These are phyloP conservation scores for Blyttiomyces sp. DNA, from an alignment of 371 early-diverging fungal species.

Conservation along the genomic window DNA sequence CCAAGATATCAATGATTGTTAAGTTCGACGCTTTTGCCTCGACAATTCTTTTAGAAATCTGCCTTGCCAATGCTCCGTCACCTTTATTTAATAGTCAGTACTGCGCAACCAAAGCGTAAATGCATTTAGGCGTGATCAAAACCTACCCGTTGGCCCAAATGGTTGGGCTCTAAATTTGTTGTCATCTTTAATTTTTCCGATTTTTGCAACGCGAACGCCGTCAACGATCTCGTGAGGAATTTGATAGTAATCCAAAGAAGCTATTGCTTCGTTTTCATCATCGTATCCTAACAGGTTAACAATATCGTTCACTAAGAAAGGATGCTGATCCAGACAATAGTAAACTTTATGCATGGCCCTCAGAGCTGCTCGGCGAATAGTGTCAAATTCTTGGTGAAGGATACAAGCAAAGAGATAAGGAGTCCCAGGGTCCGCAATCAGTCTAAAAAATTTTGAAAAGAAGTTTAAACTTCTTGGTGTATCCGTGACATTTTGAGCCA, in stretches of 20 bases:
- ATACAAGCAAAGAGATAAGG: conserved; percentile 76
- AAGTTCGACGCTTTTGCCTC: too few relatives aligned
- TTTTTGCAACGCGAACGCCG: too few relatives aligned
- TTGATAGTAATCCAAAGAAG: conserved; percentile 26
- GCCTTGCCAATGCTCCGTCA: too few relatives aligned
- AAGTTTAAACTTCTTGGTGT: conserved; percentile 57
- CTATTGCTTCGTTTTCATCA: conserved; percentile 46
- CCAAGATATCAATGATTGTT: too few relatives aligned
- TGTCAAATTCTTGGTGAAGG: conserved; percentile 67
- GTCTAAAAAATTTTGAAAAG: conserved; percentile 65
- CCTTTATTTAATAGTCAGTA: too few relatives aligned
- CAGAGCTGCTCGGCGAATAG: conserved; percentile 70
- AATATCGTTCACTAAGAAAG: conserved; percentile 45
- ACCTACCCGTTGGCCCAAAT: too few relatives aligned
- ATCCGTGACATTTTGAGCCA: conserved; percentile 43
- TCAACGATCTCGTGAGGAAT: too few relatives aligned
- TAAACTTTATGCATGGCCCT: conserved; percentile 69
- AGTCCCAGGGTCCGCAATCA: conserved; percentile 52
- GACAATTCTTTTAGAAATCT: too few relatives aligned
- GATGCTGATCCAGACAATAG: conserved; percentile 41
- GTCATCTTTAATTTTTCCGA: too few relatives aligned
- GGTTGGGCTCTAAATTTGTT: too few relatives aligned
- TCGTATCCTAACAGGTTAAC: conserved; percentile 56
- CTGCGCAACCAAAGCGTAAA: too few relatives aligned
- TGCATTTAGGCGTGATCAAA: too few relatives aligned